Conservation (phyloP, 306 rosid genomes). For the Canavalia ensiformis region DNA sequence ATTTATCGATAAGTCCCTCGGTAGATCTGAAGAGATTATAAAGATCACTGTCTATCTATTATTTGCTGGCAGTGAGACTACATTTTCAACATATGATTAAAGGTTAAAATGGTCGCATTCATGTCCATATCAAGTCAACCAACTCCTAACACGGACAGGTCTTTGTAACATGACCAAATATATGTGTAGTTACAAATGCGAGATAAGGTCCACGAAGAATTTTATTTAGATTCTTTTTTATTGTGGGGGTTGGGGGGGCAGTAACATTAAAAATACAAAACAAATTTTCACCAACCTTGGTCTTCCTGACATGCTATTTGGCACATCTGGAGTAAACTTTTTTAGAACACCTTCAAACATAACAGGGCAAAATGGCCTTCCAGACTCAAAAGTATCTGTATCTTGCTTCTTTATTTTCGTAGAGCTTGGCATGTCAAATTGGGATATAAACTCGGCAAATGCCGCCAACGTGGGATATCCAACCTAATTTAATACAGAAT, state of each 20-base stretch:
- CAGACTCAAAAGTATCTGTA: constrained; percentile 61
- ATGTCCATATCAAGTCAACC: constrained; percentile 19
- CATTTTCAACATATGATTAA: constrained; percentile 21
- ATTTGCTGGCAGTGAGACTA: constrained; percentile 14
- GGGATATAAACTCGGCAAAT: constrained; percentile 75
- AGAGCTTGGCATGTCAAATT: constrained; percentile 70
- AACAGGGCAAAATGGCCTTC: constrained; percentile 80
- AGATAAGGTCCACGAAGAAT: background rate
- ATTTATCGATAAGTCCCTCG: background rate
- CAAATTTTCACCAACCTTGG: constrained; percentile 76
- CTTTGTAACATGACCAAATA: constrained; percentile 5
- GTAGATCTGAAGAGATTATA: background rate
- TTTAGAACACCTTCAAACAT: constrained; percentile 87
- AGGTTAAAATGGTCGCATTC: background rate
- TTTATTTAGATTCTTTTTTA: background rate
- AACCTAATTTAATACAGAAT: constrained; percentile 57
- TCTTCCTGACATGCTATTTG: constrained; percentile 74
- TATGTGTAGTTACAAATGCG: background rate
- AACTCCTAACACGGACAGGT: background rate
- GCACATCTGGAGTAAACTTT: constrained; percentile 79
- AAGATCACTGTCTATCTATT: constrained; percentile 9
- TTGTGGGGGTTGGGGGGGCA: background rate
- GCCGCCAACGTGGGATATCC: constrained; percentile 83
- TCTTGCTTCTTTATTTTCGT: constrained; percentile 63
- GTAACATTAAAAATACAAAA: background rate